Evolutionary conservation across 139 green algal genomes (phyloP).

Genomic region (Diplosphaera chodatii): DNA sequence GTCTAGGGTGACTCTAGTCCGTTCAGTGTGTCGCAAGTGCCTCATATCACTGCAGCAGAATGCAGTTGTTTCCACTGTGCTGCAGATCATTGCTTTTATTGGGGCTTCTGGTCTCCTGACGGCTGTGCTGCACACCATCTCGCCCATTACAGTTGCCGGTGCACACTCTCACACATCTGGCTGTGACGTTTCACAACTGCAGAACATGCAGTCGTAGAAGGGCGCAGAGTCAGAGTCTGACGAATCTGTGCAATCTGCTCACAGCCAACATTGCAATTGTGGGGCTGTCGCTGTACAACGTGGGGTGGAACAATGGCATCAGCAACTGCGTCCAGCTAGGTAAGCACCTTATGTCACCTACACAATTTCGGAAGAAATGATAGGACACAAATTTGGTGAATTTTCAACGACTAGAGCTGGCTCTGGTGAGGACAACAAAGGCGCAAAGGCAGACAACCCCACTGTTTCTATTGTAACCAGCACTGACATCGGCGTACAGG

Average conservation of each 20-base stretch:
- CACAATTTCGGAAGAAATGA: constrained; percentile 8
- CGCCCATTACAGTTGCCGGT: constrained; percentile 22
- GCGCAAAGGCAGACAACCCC: no score
- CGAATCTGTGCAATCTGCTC: no score
- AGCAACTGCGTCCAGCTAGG: constrained; percentile 36
- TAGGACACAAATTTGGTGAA: constrained; percentile 17
- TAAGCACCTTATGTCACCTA: neutral
- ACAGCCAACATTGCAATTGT: constrained; percentile 45
- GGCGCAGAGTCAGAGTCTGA: no score
- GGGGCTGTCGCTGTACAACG: constrained; percentile 22
- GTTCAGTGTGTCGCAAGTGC: no score
- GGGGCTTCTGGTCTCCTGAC: constrained; percentile 34
- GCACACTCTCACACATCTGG: neutral
- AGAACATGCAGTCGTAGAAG: no score
- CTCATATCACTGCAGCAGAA: no score
- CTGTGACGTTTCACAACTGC: no score
- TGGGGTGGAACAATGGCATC: constrained; percentile 25
- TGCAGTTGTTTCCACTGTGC: neutral
- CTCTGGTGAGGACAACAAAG: no score
- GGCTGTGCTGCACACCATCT: constrained; percentile 33
- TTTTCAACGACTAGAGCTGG: constrained; percentile 5
- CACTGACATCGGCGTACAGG: constrained; percentile 19
- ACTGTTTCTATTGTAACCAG: no score
- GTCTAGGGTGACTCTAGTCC: no score
- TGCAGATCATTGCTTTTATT: constrained; percentile 24